Base-by-base conservation (phyloP, 352 stramenopile species). In the Phytophthora kernoviae region DNA sequence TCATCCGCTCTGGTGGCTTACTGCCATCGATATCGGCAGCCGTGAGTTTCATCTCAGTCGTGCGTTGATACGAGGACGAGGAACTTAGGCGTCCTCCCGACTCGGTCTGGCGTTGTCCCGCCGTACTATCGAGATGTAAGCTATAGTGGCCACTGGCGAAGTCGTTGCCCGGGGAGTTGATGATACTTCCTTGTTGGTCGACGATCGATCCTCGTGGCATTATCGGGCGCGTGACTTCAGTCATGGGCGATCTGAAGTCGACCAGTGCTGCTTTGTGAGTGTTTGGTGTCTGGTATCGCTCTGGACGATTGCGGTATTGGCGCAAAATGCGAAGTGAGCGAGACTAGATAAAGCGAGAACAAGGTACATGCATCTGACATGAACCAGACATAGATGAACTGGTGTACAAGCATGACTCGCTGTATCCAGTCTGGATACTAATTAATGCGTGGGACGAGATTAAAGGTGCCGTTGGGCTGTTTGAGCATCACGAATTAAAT, bases 1-100 rank as follows among this genome's bases (percentile, higher is more conserved):
- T 70, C 21, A 62, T 71, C 15, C 65, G 57, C 59, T 90, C 80
- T 0, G 77, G 73, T 14, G 54, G 67, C 2, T 42, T 14, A 4
- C 47, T 49, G 0, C 58, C 61, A 18, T 82, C 75, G 1, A 67
- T 57, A 14, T 88, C 73, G 1, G 73, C 53, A 11, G 77, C 77
- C 53, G 62, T 77, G 54, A 90, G 70, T 62, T 73, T 76, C 71
- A 86, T 86, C 53, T 89, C 77, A 9, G 77, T 90, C 51, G 67
- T 62, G 8, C 75, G 77, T 8, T 56, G 50, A 5, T 57, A 36
- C 11, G 26, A 26, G 9, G 21, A 54, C 1, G 48, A 36, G 2
- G 60, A 51, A 18, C 58, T 75, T 4, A 44, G 33, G 3, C 44
- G 34, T 14, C 52, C 50, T 7, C 36, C 53, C 18, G 45, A 55